These are phyloP conservation scores for Smittium mucronatum DNA, from an alignment of 371 early-diverging fungal genomes.

Conservation along the genomic window DNA sequence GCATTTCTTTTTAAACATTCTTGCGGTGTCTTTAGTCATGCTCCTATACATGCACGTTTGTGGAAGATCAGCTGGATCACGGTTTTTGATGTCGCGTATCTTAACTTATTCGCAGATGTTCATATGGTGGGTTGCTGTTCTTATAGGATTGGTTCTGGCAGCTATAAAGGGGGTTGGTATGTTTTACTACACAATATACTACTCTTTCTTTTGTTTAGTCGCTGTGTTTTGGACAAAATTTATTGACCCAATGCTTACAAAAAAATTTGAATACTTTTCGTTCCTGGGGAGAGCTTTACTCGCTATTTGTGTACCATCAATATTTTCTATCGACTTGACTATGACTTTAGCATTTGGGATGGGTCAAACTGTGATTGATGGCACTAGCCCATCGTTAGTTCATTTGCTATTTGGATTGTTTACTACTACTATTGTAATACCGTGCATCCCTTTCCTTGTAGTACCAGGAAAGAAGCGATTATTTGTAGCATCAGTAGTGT, in stretches of 20 bases:
- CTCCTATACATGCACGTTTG: slow-evolving; percentile 2
- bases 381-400: neutral
- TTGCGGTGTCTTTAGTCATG: neutral
- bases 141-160: slow-evolving; percentile 3
- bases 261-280: neutral
- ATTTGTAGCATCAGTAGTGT: neutral
- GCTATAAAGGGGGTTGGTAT: slow-evolving; percentile 1
- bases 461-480: slow-evolving; percentile 1
- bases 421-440: neutral
- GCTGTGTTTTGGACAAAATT: slow-evolving; percentile 1
- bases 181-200: slow-evolving; percentile 10
- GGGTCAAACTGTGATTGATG: slow-evolving; percentile 11
- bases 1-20: neutral
- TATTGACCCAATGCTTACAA: slow-evolving; percentile 3
- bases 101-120: slow-evolving; percentile 10
- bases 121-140: slow-evolving; percentile 4
- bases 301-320: slow-evolving; percentile 1
- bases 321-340: neutral
- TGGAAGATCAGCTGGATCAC: neutral
- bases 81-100: slow-evolving; percentile 9
- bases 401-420: slow-evolving; percentile 2
- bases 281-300: neutral
- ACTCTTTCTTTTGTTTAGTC: neutral
- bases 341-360: neutral
- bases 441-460: slow-evolving; percentile 6